A percentile compares a stretch with the other conserved stretches of the same genome.
phyloP scores from a whole-genome alignment of 352 stramenopile species.

The Pythium aristosporum region DNA sequence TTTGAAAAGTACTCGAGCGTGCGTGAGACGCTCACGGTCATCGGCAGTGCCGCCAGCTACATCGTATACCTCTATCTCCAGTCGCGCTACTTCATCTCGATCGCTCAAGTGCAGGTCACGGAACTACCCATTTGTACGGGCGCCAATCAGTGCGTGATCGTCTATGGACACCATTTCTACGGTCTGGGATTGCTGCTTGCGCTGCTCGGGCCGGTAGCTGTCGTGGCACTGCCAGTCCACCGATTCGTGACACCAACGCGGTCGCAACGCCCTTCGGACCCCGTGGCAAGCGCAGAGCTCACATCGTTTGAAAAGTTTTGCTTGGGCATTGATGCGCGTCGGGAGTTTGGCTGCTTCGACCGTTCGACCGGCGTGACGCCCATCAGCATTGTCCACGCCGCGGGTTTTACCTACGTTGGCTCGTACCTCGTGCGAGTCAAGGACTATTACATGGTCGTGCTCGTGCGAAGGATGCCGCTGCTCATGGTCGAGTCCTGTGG shows the following conservation, averaged over 20 bases:
- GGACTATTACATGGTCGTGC: constrained; percentile 26
- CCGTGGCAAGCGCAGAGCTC: constrained; percentile 5
- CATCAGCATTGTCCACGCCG: constrained; percentile 16
- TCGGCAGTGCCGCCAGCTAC: constrained; percentile 13
- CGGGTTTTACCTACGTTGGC: constrained; percentile 20
- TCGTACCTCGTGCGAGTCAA: constrained; percentile 26
- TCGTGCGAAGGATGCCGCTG: constrained; percentile 1
- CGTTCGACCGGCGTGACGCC: constrained; percentile 13
- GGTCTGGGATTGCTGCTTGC: constrained; percentile 17
- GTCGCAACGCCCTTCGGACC: neutral
- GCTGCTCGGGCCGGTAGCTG: neutral
- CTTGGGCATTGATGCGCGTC: constrained; percentile 10
- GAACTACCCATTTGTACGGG: constrained; percentile 12
- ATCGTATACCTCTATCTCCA: constrained; percentile 8
- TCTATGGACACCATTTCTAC: constrained; percentile 16
- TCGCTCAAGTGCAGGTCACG: constrained; percentile 21
- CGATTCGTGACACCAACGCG: constrained; percentile 3
- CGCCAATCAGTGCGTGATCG: constrained; percentile 19
- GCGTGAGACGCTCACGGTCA: constrained; percentile 20
- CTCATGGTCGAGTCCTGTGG: constrained; percentile 19
- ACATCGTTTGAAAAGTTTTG: constrained; percentile 20
- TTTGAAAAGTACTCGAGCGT: constrained; percentile 26
- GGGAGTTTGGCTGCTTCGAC: constrained; percentile 19
- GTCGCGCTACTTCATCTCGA: constrained; percentile 7
- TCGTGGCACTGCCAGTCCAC: constrained; percentile 13